A percentile compares a stretch with the other conserved stretches of the same genome.
Evolutionary conservation across 2,329 filamentous ascomycete species (phyloP).

Genomic region (Thelonectria blattea): DNA sequence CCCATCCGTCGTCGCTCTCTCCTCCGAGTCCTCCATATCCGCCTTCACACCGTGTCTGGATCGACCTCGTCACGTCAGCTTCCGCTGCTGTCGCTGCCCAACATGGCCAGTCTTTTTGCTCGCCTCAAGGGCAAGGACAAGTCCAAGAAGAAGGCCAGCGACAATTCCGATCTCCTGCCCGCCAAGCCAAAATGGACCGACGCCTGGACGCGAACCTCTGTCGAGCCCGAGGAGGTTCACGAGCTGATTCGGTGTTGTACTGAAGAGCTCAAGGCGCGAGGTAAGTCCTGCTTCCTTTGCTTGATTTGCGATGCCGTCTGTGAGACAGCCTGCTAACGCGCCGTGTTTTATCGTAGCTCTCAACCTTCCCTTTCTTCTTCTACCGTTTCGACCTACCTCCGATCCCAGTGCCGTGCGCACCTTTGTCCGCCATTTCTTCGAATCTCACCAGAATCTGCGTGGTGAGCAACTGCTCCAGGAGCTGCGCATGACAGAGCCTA

Average conservation of each 20-base stretch:
- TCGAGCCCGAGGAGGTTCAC: conserved; percentile 89
- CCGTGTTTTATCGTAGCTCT: conserved; percentile 63
- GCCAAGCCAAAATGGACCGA: conserved; percentile 84
- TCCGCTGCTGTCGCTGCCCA: conserved; percentile 31
- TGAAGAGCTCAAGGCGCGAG: conserved; percentile 90
- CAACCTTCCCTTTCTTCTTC: conserved; percentile 87
- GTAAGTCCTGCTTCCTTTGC: conserved; percentile 56
- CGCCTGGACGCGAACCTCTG: conserved; percentile 80
- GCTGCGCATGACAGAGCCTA: conserved; percentile 88
- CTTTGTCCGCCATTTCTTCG: conserved; percentile 93
- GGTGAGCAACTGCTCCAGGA: conserved; percentile 82
- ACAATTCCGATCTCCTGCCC: conserved; percentile 58
- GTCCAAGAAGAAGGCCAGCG: conserved; percentile 69
- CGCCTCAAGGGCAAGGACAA: conserved; percentile 79
- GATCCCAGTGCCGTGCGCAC: conserved; percentile 91
- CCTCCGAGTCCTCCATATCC: not conserved
- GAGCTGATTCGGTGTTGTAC: conserved; percentile 87
- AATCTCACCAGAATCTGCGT: conserved; percentile 65
- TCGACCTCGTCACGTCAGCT: conserved; percentile 13
- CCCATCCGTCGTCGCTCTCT: conserved; percentile 23
- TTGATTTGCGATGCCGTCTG: not conserved
- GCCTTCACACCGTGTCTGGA: conserved; percentile 15
- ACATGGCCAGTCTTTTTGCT: conserved; percentile 65
- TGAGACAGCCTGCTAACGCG: conserved; percentile 27
- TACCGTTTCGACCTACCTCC: conserved; percentile 92